phyloP scores from a whole-genome alignment of 169 alveolate genomes.

The Babesia bigemina region DNA sequence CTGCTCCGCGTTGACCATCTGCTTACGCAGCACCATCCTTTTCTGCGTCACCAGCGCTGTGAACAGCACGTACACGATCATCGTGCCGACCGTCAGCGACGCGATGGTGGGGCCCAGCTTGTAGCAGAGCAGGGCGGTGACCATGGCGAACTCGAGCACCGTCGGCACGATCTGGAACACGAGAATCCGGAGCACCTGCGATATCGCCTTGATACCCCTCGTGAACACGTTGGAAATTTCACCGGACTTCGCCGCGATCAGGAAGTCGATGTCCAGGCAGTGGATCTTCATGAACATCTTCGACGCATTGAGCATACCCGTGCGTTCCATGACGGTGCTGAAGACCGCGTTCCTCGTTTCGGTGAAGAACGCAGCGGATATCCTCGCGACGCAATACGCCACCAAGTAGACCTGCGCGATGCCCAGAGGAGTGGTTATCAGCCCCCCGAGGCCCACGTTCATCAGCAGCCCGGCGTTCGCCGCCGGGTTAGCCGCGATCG shows the following conservation, averaged over 20 bases:
- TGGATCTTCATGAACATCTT: conserved; percentile 77
- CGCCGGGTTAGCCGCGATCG: conserved; percentile 14
- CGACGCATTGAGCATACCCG: conserved; percentile 72
- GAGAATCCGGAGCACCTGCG: conserved; percentile 73
- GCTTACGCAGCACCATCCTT: conserved; percentile 78
- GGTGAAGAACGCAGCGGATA: conserved; percentile 56
- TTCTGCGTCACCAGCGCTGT: conserved; percentile 81
- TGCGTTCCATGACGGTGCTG: conserved; percentile 74
- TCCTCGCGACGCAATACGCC: conserved; percentile 37
- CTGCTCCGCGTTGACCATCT: conserved; percentile 83
- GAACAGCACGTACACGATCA: conserved; percentile 77
- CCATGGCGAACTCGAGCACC: conserved; percentile 80
- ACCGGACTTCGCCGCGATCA: conserved; percentile 76
- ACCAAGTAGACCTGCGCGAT: conserved; percentile 37
- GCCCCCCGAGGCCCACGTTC: conserved; percentile 22
- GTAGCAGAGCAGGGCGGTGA: conserved; percentile 76
- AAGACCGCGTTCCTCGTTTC: conserved; percentile 77
- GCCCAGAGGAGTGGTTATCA: conserved; percentile 36
- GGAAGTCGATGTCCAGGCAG: conserved; percentile 72
- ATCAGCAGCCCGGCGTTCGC: conserved; percentile 11
- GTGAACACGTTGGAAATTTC: conserved; percentile 74
- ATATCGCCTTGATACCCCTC: conserved; percentile 78
- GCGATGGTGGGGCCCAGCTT: conserved; percentile 84
- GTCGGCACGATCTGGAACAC: conserved; percentile 82
- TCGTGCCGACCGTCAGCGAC: conserved; percentile 76